Evolutionary conservation across 768 basidiomycete species (phyloP), one percentile per base, ranked within the genome.

Genomic region (Hypholoma fasciculare): DNA sequence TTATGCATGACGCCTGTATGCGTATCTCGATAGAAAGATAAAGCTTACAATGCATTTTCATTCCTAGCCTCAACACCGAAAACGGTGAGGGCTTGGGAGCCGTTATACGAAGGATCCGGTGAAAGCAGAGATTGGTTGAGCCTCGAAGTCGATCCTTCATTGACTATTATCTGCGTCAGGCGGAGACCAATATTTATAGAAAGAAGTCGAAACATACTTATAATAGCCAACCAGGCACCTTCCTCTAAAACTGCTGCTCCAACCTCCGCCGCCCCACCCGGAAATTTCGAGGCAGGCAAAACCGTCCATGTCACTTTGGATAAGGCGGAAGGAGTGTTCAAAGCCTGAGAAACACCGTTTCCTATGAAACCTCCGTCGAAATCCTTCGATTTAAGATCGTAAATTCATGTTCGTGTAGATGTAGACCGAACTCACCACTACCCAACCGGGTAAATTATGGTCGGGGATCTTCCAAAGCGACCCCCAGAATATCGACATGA

Each of bases 401-500:
- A 27, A 47, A 40, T 47, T 7, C 27, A 27, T 38, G 11, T 17
- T 8, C 13, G 3, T 37, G 20, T 8, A 26, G 37, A 50, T 23
- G 37, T 47, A 14, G 34, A 37, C 17, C 50, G 3, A 20, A 74
- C 83, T 51, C 57, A 87, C 86, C 23, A 88, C 80, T 0, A 88
- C 75, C 76, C 79, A 86, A 1, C 82, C 84, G n/a, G 75, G 65
- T 23, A 88, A 63, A 20, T 79, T 78, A 39, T 73, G 68, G 0
- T 59, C 75, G 36, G 69, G 76, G 12, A 75, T 75, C 53, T 75
- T 76, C 71, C 83, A 83, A 4, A 83, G 67, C 11, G 83, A 64
- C 5, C 75, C 76, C 84, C 85, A 88, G 67, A 81, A 87, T 47
- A 88, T 85, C 2, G 83, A 69, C 56, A 87, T 69, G 19, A 86